Percentiles rank a stretch among this genome's conserved stretches.
phyloP scores from a whole-genome alignment of 768 basidiomycete species.

The Lactarius sp. region DNA sequence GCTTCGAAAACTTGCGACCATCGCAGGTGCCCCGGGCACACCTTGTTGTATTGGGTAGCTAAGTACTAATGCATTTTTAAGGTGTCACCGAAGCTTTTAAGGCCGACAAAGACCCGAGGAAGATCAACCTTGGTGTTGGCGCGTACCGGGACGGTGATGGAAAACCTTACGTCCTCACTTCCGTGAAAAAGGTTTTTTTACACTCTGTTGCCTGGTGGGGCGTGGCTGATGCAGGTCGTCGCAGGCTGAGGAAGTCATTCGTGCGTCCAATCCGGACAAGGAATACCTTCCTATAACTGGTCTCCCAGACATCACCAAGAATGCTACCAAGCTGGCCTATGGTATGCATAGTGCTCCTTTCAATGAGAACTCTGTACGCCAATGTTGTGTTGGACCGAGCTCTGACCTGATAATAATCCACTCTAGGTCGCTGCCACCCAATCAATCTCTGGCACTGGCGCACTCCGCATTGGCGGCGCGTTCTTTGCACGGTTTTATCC shows the following conservation, averaged over 20 bases:
- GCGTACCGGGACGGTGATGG: slow-evolving; percentile 92
- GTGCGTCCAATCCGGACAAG: slow-evolving; percentile 70
- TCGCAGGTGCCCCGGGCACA: neutral
- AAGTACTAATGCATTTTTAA: slow-evolving; percentile 29
- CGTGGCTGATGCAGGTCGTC: slow-evolving; percentile 15
- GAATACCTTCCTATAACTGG: slow-evolving; percentile 97
- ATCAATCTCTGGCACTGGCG: slow-evolving; percentile 96
- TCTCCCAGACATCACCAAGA: slow-evolving; percentile 76
- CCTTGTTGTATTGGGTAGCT: neutral
- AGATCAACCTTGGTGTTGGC: slow-evolving; percentile 98
- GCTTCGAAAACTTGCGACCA: neutral
- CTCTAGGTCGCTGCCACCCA: slow-evolving; percentile 79
- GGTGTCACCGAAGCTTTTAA: slow-evolving; percentile 95
- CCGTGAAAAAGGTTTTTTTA: slow-evolving; percentile 71
- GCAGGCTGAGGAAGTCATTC: slow-evolving; percentile 74
- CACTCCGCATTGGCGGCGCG: slow-evolving; percentile 89
- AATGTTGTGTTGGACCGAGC: neutral
- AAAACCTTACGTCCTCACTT: slow-evolving; percentile 89
- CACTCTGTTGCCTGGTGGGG: slow-evolving; percentile 1
- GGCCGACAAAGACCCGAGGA: slow-evolving; percentile 84
- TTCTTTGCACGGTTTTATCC: slow-evolving; percentile 90
- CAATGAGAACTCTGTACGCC: slow-evolving; percentile 61
- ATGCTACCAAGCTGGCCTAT: slow-evolving; percentile 87
- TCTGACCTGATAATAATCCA: neutral
- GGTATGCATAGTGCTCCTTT: slow-evolving; percentile 74